phyloP scores from a whole-genome alignment of 1,139 yeast genomes.

The Sugiyamaella japonica region DNA sequence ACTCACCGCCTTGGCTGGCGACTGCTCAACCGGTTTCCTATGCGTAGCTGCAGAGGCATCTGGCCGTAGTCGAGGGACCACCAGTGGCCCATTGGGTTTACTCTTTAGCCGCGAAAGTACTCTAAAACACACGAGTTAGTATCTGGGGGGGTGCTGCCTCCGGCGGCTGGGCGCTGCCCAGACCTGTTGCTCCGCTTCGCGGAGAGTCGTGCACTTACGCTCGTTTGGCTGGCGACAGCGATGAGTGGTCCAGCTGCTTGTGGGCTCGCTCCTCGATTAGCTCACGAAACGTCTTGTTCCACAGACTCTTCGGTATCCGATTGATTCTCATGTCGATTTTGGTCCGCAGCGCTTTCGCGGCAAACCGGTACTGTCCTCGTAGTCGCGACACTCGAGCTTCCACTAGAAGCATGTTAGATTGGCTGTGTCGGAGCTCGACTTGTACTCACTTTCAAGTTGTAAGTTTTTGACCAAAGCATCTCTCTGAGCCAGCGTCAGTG shows the following conservation, averaged over 20 bases:
- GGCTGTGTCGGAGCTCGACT: not conserved
- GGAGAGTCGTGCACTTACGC: slow-evolving; percentile 12
- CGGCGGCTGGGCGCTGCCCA: not conserved
- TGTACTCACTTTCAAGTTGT: slow-evolving; percentile 32
- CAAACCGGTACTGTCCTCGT: slow-evolving; percentile 36
- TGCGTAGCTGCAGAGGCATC: not conserved
- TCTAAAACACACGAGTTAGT: not conserved
- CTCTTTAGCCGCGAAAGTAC: slow-evolving; percentile 4
- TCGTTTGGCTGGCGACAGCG: slow-evolving; percentile 18
- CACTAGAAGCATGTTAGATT: slow-evolving; percentile 24
- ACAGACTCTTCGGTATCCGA: slow-evolving; percentile 45
- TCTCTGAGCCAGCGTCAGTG: slow-evolving; percentile 33
- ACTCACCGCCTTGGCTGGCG: too few relatives aligned
- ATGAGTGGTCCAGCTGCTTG: slow-evolving; percentile 5
- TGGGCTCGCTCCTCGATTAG: slow-evolving; percentile 24
- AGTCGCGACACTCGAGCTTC: slow-evolving; percentile 37
- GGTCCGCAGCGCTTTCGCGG: slow-evolving; percentile 39
- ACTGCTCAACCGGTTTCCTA: not conserved
- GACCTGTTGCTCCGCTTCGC: too few relatives aligned
- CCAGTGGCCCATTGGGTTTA: not conserved
- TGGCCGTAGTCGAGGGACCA: slow-evolving; percentile 10
- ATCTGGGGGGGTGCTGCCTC: not conserved
- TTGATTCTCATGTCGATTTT: slow-evolving; percentile 44
- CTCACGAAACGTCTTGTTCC: slow-evolving; percentile 46
- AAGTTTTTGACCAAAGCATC: slow-evolving; percentile 35